Evolutionary conservation across 164 flowering plant genomes (phyloP), one percentile per base, ranked within the genome.

Genomic region (Brasenia schreberi): DNA sequence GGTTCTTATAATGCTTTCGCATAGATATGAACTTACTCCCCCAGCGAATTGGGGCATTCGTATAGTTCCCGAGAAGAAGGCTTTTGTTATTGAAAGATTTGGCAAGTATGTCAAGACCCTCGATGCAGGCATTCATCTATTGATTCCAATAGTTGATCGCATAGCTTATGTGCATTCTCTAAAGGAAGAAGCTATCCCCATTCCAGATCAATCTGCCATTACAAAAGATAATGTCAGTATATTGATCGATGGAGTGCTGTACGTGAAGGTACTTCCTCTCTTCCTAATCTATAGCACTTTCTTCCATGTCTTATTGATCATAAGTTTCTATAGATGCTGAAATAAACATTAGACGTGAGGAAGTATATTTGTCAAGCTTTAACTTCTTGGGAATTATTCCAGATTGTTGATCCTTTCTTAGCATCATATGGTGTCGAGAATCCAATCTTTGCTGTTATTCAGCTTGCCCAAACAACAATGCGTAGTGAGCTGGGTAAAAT

Each of bases 391-490:
- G 10, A 14, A 49, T 5, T 49, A 43, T 42, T 53, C n/a, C 79
- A 93, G 97, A 85, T 91, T 71, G 85, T 89, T 67, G 96, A 94
- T 63, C 87, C 97, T 0, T 66, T 78, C 11, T 63, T 78, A 73
- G 99, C 99, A 1, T 89, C 99, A 0, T 94, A 94, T 80, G 99
- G 97, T 3, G 96, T 88, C 3, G 90, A 89, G 81, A 87, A 88
- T 77, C 96, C 95, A 0, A 73, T 91, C 0, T 84, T 81, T 76
- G 93, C 97, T 0, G 92, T 91, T 23, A 77, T 87, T 77, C 96
- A 91, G 75, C 93, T 94, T 49, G 97, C 99, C 0, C 97, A 91
- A 76, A 88, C 96, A 1, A 91, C 95, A 0, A 91, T 91, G 99
- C 88, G 92, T 45, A 91, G 96, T 78, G 99, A 88, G 75, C 78